Base-by-base conservation (phyloP, 345 rosid genomes). In the Citrus cavaleriei region DNA sequence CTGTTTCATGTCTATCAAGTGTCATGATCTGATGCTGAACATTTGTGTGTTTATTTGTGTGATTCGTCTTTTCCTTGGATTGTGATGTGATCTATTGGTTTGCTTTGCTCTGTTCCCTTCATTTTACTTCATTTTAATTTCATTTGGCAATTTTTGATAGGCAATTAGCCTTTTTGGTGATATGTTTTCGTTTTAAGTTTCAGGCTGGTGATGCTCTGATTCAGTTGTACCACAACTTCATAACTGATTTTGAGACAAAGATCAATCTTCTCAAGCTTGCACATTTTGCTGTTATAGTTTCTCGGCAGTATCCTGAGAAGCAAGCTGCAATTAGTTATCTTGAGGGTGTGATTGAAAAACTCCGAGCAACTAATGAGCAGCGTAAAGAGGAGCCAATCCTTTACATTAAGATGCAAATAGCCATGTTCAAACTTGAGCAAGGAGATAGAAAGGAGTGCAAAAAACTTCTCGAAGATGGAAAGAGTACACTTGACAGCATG, bases 241-340 rank as follows among this genome's bases (percentile, higher is more conserved):
- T 97, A 80, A 89, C 96, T 1, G 99, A 97, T 76, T 97, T 97
- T 70, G 99, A 94, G 92, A 94, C 98, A 64, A 97, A 93, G 90
- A 94, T 97, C 84, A 97, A 97, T 83, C 99, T 90, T 72, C 92
- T 97, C 80, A 97, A 94, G 90, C 98, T 97, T 80, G 98, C 98
- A 0, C 99, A 94, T 81, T 95, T 97, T 79, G 93, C 98, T 46
- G 98, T 91, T 64, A 90, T 93, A 54, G 97, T 97, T 73, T 97
- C 99, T 25, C 84, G 95, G 75, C 98, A 88, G 83, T 94, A 94
- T 88, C 7, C 92, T 46, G 98, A 93, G 93, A 97, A 92, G 86
- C 97, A 94, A 81, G 97, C 98, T 80, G 98, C 98, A 7, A 90
- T 92, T 78, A 77, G 83, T 68, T 97, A 89, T 86, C 98, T 97